These are phyloP conservation scores for Fusarium stilboides DNA, from an alignment of 2,329 filamentous ascomycete species.

Conservation along the genomic window DNA sequence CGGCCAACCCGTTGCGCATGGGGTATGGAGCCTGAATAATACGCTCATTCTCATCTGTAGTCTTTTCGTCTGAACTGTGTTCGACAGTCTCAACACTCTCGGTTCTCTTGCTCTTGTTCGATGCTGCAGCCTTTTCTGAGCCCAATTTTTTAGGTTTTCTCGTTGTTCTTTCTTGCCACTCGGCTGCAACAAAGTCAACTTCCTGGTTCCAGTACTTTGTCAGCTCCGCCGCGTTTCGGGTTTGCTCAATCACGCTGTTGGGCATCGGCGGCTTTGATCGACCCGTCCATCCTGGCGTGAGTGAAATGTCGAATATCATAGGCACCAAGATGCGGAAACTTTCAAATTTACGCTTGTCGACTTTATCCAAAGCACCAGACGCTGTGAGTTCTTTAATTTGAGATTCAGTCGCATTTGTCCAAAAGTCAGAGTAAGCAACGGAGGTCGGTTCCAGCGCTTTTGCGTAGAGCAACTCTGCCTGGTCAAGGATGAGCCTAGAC, in stretches of 20 bases:
- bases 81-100: constrained; percentile 22
- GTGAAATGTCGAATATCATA: constrained; percentile 66
- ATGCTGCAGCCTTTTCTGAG: constrained; percentile 38
- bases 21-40: constrained; percentile 54
- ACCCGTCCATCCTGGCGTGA: constrained; percentile 68
- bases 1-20: constrained; percentile 60
- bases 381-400: constrained; percentile 50
- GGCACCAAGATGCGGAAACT: constrained; percentile 68
- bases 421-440: constrained; percentile 63
- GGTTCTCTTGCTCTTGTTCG: constrained; percentile 30
- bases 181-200: constrained; percentile 57
- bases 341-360: constrained; percentile 53
- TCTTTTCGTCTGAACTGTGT: constrained; percentile 13
- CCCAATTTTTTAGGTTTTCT: constrained; percentile 57
- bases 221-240: constrained; percentile 68
- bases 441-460: constrained; percentile 60
- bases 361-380: constrained; percentile 39
- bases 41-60: constrained; percentile 33
- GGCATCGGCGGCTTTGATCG: constrained; percentile 61
- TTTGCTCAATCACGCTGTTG: constrained; percentile 65
- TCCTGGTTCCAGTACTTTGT: constrained; percentile 66
- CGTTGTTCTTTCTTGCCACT: constrained; percentile 62
- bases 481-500: constrained; percentile 59
- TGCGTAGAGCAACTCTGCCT: constrained; percentile 64
- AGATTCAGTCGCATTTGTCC: constrained; percentile 50